These are phyloP conservation scores for Fraxinus latifolia DNA, from an alignment of 305 asterid species.

Conservation along the genomic window DNA sequence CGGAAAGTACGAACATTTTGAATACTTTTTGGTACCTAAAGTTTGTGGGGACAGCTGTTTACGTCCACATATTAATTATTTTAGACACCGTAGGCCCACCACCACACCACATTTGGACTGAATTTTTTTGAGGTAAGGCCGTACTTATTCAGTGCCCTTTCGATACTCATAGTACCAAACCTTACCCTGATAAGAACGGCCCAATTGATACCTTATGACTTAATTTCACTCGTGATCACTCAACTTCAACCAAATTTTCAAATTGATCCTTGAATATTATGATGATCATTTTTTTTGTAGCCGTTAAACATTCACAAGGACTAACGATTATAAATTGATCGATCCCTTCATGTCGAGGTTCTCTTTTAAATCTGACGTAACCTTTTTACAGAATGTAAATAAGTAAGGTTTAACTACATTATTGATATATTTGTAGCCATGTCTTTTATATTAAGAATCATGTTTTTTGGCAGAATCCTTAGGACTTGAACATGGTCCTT, in stretches of 20 bases:
- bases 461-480: neutral
- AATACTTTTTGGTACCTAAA: neutral
- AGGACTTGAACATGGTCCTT: neutral
- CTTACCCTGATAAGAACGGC: conserved; percentile 61
- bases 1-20: conserved; percentile 56
- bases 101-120: neutral
- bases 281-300: neutral
- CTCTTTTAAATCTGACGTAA: neutral
- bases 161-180: conserved; percentile 22
- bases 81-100: conserved; percentile 5
- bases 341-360: neutral
- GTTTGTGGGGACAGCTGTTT: conserved; percentile 2
- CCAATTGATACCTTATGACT: neutral
- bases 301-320: neutral
- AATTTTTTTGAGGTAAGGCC: conserved; percentile 33
- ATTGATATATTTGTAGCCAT: neutral
- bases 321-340: neutral
- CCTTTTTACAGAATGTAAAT: neutral
- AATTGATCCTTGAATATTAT: neutral
- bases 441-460: neutral
- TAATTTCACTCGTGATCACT: neutral
- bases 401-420: neutral
- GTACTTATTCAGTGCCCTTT: conserved; percentile 48
- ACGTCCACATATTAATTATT: conserved; percentile 1
- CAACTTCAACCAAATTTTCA: neutral